Evolutionary conservation across 2,329 filamentous ascomycete genomes (phyloP).

Genomic region (Alternaria conjuncta): DNA sequence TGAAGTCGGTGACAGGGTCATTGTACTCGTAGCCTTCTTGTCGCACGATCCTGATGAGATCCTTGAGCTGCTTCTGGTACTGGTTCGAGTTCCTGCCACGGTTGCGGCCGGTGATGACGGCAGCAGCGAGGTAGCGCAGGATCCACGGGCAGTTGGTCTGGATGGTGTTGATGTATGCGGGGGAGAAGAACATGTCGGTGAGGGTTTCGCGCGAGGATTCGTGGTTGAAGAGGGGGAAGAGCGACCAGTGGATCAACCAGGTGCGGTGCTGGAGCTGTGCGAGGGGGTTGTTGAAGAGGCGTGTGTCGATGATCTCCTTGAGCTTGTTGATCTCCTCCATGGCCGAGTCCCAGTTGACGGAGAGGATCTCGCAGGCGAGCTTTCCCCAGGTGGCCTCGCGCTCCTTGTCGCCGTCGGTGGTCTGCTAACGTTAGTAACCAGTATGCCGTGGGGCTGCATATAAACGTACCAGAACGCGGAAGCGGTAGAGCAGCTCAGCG

Average conservation of each 20-base stretch:
- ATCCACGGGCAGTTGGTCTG: constrained; percentile 98
- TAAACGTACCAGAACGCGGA: constrained; percentile 75
- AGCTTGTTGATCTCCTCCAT: constrained; percentile 70
- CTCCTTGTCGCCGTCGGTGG: constrained; percentile 98
- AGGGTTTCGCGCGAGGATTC: constrained; percentile 88
- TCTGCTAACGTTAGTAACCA: constrained; percentile 49
- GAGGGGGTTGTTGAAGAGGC: constrained; percentile 94
- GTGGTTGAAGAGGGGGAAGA: constrained; percentile 99
- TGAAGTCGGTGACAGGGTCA: constrained; percentile 94
- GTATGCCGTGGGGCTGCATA: neutral
- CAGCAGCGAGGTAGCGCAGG: constrained; percentile 88
- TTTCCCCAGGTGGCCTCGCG: constrained; percentile 97
- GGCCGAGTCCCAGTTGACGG: constrained; percentile 90
- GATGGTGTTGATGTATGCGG: constrained; percentile 98
- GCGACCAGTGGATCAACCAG: constrained; percentile 96
- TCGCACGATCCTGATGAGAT: constrained; percentile 91
- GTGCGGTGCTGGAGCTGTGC: constrained; percentile 96
- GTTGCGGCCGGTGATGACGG: constrained; percentile 86
- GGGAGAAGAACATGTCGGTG: constrained; percentile 96
- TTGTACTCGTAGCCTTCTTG: constrained; percentile 98
- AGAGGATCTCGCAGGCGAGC: constrained; percentile 93
- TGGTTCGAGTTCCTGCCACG: constrained; percentile 77
- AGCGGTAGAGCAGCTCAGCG: constrained; percentile 93
- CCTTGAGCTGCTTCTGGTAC: constrained; percentile 99
- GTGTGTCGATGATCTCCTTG: constrained; percentile 81